phyloP scores from a whole-genome alignment of 2,329 filamentous ascomycete genomes.

The Tolypocladium endophyticum region DNA sequence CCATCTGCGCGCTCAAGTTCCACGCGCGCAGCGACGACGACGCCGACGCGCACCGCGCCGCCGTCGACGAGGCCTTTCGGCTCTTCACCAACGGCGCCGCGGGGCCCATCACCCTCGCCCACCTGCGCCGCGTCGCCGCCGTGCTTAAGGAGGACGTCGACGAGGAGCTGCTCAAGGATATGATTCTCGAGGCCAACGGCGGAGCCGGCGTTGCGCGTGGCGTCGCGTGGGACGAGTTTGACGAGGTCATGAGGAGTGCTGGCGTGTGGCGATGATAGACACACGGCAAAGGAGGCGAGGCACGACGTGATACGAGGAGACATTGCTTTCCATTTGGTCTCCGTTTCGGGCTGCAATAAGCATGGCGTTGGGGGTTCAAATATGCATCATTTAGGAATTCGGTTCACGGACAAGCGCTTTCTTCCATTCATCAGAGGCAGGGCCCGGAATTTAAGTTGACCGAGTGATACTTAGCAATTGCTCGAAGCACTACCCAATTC shows the following conservation, averaged over 20 bases:
- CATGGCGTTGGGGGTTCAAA: constrained; percentile 3
- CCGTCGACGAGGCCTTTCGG: constrained; percentile 72
- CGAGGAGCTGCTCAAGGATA: constrained; percentile 78
- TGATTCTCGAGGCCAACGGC: constrained; percentile 90
- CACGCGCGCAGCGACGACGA: constrained; percentile 47
- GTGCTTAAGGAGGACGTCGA: constrained; percentile 75
- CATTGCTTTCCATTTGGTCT: neutral
- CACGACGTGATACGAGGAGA: neutral
- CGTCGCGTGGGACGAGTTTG: constrained; percentile 72
- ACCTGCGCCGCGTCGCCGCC: constrained; percentile 68
- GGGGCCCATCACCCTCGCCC: constrained; percentile 63
- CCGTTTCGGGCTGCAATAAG: neutral
- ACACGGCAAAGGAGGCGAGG: neutral
- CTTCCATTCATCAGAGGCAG: neutral
- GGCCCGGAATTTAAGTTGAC: neutral
- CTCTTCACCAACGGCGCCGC: constrained; percentile 57
- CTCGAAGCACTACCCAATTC: neutral
- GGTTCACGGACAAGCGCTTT: neutral
- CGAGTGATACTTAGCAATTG: constrained; percentile 1
- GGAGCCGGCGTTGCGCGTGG: constrained; percentile 60
- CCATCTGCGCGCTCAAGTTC: constrained; percentile 79
- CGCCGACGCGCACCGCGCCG: constrained; percentile 44
- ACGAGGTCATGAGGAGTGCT: constrained; percentile 73
- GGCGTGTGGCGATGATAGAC: constrained; percentile 64
- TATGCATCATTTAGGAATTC: neutral